These are phyloP conservation scores for Chlorella sp. DNA, from an alignment of 139 green algal genomes.

Conservation along the genomic window DNA sequence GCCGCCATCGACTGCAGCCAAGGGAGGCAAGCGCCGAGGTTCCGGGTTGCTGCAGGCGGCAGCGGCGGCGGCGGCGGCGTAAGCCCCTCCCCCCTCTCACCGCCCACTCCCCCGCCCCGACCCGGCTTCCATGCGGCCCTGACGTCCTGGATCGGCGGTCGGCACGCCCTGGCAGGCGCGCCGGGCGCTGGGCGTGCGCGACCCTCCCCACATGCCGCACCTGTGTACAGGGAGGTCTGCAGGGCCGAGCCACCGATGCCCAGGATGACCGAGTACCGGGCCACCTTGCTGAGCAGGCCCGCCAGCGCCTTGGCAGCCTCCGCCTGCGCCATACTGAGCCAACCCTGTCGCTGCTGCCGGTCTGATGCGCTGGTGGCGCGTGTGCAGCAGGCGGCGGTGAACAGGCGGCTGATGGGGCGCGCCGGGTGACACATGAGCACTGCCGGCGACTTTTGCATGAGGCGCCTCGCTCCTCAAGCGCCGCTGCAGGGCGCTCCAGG, in stretches of 20 bases:
- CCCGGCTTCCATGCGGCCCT: too few species aligned
- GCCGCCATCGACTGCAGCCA: conserved; percentile 94
- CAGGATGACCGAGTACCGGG: conserved; percentile 78
- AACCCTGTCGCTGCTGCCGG: not conserved
- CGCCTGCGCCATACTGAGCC: conserved; percentile 33
- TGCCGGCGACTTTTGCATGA: too few species aligned
- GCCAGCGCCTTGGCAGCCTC: conserved; percentile 57
- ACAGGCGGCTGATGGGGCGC: too few species aligned
- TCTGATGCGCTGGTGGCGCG: not conserved
- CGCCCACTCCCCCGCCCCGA: too few species aligned
- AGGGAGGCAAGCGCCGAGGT: not conserved
- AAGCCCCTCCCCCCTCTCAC: too few species aligned
- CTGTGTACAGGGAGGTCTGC: conserved; percentile 88
- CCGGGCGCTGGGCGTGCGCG: not conserved
- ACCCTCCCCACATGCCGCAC: conserved; percentile 41
- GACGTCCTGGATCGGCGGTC: not conserved
- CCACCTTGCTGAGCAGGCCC: conserved; percentile 78
- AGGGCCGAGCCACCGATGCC: conserved; percentile 75
- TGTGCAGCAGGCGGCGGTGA: too few species aligned
- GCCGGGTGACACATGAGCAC: too few species aligned
- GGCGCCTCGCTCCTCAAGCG: too few species aligned
- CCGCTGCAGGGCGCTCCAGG: too few species aligned
- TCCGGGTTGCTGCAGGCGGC: not conserved
- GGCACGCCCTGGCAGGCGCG: not conserved
- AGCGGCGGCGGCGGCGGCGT: not conserved